Evolutionary conservation across 208 protist genomes (phyloP).

Genomic region (Acanthamoeba divionensis): DNA sequence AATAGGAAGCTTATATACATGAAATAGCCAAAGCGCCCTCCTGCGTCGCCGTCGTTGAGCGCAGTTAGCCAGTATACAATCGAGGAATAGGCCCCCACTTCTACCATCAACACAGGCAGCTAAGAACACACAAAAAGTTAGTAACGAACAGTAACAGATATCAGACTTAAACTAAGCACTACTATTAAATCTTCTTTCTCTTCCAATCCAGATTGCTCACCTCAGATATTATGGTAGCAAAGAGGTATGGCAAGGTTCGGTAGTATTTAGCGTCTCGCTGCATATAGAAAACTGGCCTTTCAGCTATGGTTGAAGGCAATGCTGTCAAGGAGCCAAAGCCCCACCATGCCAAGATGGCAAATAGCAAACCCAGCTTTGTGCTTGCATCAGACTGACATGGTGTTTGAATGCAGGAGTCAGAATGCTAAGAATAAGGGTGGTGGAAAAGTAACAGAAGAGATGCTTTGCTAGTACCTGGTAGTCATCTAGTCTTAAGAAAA

Average conservation of each 20-base stretch:
- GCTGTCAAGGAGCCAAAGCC: neutral
- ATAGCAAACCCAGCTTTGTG: neutral
- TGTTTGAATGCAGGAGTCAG: too few species aligned
- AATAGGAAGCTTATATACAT: neutral
- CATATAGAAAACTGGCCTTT: constrained; percentile 38
- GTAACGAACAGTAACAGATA: neutral
- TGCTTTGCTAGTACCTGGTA: neutral
- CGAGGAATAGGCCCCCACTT: neutral
- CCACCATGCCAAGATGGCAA: constrained; percentile 8
- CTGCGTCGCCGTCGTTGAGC: neutral
- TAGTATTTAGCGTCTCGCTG: constrained; percentile 44
- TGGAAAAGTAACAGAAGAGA: neutral
- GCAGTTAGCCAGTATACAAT: constrained; percentile 15
- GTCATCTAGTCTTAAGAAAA: constrained; percentile 18
- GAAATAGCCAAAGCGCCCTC: constrained; percentile 7
- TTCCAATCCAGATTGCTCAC: too few species aligned
- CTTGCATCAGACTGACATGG: neutral
- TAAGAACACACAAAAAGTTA: neutral
- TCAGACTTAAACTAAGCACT: neutral
- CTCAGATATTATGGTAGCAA: constrained; percentile 9
- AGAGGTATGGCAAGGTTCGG: neutral
- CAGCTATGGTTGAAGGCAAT: neutral
- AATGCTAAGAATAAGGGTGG: too few species aligned
- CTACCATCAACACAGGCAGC: neutral
- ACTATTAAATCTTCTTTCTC: too few species aligned